Percentiles rank a stretch among this genome's conserved stretches.
These are phyloP conservation scores for Colletotrichum spinosum DNA, from an alignment of 2,329 filamentous ascomycete species.

Conservation along the genomic window DNA sequence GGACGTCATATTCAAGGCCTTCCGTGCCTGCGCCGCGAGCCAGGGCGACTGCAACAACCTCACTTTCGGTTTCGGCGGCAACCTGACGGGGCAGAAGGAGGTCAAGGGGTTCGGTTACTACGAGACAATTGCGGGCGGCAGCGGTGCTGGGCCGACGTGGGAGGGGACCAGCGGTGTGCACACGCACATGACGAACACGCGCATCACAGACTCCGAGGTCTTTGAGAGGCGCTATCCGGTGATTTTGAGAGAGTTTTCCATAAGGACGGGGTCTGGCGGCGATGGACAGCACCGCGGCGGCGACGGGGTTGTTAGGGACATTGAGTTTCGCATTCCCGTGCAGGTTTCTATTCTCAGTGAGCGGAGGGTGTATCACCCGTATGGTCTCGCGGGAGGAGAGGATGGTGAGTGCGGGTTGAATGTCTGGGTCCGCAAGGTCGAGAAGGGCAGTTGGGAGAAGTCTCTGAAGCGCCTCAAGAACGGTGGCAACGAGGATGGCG, in stretches of 20 bases:
- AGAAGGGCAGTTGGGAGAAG: conserved; percentile 64
- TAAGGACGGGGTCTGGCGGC: conserved; percentile 73
- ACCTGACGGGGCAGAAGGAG: conserved; percentile 49
- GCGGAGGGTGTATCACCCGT: conserved; percentile 79
- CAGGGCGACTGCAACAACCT: conserved; percentile 88
- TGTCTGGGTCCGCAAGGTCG: conserved; percentile 83
- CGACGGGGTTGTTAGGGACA: conserved; percentile 80
- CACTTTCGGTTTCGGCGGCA: conserved; percentile 79
- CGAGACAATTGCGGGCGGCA: conserved; percentile 75
- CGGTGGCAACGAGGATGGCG: conserved; percentile 36
- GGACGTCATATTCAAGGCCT: conserved; percentile 71
- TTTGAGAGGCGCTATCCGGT: conserved; percentile 73
- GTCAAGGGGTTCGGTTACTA: conserved; percentile 59
- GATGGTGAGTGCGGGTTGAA: conserved; percentile 85
- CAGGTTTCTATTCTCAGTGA: conserved; percentile 84
- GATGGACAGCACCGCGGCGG: conserved; percentile 75
- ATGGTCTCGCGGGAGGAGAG: conserved; percentile 85
- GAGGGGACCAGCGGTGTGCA: conserved; percentile 57
- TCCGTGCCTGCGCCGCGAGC: conserved; percentile 81
- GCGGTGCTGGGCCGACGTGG: conserved; percentile 73
- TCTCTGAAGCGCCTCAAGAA: conserved; percentile 54
- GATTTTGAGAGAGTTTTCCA: conserved; percentile 75
- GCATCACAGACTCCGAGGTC: conserved; percentile 70
- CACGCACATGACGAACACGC: conserved; percentile 79
- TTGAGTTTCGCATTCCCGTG: conserved; percentile 82